Evolutionary conservation across 768 basidiomycete genomes (phyloP).

Genomic region (Pleurotus platypus): DNA sequence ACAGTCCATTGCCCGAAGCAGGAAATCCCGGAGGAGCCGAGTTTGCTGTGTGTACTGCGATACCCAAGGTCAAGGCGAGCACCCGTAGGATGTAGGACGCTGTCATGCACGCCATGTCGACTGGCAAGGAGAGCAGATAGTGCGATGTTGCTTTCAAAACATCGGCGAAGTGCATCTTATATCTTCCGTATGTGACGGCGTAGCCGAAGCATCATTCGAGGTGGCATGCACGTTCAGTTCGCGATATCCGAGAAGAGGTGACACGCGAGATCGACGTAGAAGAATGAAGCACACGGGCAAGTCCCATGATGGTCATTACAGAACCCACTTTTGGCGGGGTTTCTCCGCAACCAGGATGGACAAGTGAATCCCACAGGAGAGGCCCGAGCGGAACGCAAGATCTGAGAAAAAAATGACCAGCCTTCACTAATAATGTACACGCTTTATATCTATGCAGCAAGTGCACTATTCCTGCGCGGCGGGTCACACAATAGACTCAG

Average conservation of each 20-base stretch:
- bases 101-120: background rate
- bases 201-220: background rate
- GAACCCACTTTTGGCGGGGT: background rate
- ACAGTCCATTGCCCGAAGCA: constrained; percentile 68
- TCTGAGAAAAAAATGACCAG: no score
- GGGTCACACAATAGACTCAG: background rate
- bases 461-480: no score
- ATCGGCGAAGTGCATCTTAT: background rate
- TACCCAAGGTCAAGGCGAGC: background rate
- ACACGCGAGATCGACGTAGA: background rate
- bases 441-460: no score
- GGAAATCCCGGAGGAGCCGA: constrained; percentile 51
- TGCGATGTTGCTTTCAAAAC: background rate
- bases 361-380: no score
- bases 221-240: background rate
- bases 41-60: background rate
- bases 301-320: no score
- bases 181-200: background rate
- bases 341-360: background rate
- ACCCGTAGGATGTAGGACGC: background rate
- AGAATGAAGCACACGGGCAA: background rate
- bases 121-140: background rate
- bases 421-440: no score
- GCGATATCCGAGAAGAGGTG: background rate
- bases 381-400: no score